Percentiles rank a stretch among this genome's conserved stretches.
These are phyloP conservation scores for Microdochium nivale DNA, from an alignment of 2,329 filamentous ascomycete species.

Conservation along the genomic window DNA sequence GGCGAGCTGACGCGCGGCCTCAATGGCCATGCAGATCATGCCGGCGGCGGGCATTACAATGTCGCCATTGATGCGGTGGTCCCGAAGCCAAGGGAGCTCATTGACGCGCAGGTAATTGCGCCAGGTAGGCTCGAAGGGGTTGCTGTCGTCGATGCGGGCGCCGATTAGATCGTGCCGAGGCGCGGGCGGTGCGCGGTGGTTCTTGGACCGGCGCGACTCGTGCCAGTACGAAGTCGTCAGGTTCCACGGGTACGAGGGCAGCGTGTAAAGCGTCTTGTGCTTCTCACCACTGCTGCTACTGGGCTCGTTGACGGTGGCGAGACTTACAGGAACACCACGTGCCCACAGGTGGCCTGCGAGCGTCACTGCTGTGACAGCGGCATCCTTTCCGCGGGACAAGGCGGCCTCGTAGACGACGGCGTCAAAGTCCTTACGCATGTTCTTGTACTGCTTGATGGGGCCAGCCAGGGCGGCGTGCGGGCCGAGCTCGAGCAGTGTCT, in stretches of 20 bases:
- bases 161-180: conserved; percentile 10
- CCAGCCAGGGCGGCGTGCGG: conserved; percentile 13
- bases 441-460: conserved; percentile 11
- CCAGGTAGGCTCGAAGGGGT: conserved; percentile 1
- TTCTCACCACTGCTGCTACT: conserved; percentile 5
- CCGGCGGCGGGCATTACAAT: conserved; percentile 12
- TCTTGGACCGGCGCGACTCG: conserved; percentile 24
- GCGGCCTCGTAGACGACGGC: conserved; percentile 1
- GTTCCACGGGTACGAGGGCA: conserved; percentile 48
- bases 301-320: conserved; percentile 12
- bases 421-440: background rate
- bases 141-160: conserved; percentile 31
- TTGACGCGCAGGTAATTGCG: conserved; percentile 1
- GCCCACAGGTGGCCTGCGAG: conserved; percentile 11
- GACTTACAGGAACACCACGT: conserved; percentile 7
- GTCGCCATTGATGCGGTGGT: conserved; percentile 11
- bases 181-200: conserved; percentile 11
- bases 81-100: conserved; percentile 13
- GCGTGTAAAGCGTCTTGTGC: conserved; percentile 25
- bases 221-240: conserved; percentile 44
- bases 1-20: conserved; percentile 2
- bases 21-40: conserved; percentile 7
- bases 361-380: conserved; percentile 8
- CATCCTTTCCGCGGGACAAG: conserved; percentile 8
- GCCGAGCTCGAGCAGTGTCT: conserved; percentile 13